Base-by-base conservation (phyloP, 345 rosid genomes). In the Eucalyptus melliodora region DNA sequence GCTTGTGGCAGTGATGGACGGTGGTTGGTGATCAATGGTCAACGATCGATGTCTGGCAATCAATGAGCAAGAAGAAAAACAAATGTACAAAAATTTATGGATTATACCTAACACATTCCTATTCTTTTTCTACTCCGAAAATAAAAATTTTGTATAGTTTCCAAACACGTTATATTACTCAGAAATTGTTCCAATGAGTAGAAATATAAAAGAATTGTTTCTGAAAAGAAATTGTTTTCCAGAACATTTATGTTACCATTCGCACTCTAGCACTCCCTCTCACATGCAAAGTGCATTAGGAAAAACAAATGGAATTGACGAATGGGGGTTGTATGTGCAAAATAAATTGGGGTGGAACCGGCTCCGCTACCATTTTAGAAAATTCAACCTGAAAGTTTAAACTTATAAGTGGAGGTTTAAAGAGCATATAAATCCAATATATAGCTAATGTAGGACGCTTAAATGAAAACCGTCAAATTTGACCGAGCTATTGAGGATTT, bases 1-100 rank as follows among this genome's bases (percentile, higher is more conserved):
- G 2, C 55, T 50, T 50, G 7, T 2, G 6, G 3, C 16, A 1
- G 16, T 0, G 8, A 53, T 0, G 24, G 23, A 53, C 0, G 2
- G 56, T 7, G 5, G 56, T 53, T 0, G 2, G 0, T 4, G 23
- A 50, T 50, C 19, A 6, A 17, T 2, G 1, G 0, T 19, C 10
- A 4, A 21, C 4, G 10, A 34, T 34, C 37, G 37, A 34, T 3
- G 37, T 34, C 3, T 3, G 37, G 37, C 37, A 34, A 3, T 34
- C 37, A 2, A 34, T 34, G 37, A 34, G 37, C 37, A 34, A 34
- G 37, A 34, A 34, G 37, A 34, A 34, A 34, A 34, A 34, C 37
- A 34, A 34, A 34, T 34, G 37, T 53, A 53, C 37, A 34, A 34
- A 34, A 34, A 34, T 34, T 34, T 34, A 34, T 34, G 3, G 3